Evolutionary conservation across 805 yeast genomes (phyloP), one percentile per base, ranked within the genome.

Genomic region (Candida koratica): DNA sequence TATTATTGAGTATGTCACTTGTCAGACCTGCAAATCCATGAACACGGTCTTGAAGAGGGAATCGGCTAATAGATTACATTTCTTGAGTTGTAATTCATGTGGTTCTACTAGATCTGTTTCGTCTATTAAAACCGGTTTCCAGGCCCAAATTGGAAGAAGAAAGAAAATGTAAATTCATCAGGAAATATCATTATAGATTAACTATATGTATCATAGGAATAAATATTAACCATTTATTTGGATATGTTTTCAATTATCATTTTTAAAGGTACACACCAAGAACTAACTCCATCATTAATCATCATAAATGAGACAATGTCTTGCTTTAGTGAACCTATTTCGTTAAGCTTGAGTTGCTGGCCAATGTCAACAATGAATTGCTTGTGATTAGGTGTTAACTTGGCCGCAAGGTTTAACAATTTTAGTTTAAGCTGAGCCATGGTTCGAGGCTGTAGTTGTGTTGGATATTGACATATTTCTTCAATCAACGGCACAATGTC

Each of bases 81-180:
- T 93, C 74, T 75, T 93, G 74, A 95, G 89, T 55, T 93, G 99
- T 75, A 88, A 89, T 60, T 85, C 95, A 39, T 93, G 99, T 76
- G 98, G 98, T 50, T 85, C 96, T 32, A 81, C 97, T 32, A 83
- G 96, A 70, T 88, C 97, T 34, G 99, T 93, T 39, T 79, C 93
- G 50, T 87, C 96, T 31, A 93, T 93, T 67, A 93, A 94, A 79
- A 86, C 97, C 33, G 99, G 99, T 83, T 93, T 86, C 95, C 96
- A 89, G 73, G 99, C 98, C 52, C 90, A 85, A 58, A 81, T 86
- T 55, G 95, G 95, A 52, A 82, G 84, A 65, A 84, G 90, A 81
- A 84, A 79, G 79, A 83, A 41, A 36, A 34, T 43, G 24, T 22
- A 13, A 20, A 8, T 10, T 10, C 34, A 17, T 29, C 28, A 25